Conservation (phyloP, 1,284 basidiomycete species). For the Sporisorium exsertum region DNA sequence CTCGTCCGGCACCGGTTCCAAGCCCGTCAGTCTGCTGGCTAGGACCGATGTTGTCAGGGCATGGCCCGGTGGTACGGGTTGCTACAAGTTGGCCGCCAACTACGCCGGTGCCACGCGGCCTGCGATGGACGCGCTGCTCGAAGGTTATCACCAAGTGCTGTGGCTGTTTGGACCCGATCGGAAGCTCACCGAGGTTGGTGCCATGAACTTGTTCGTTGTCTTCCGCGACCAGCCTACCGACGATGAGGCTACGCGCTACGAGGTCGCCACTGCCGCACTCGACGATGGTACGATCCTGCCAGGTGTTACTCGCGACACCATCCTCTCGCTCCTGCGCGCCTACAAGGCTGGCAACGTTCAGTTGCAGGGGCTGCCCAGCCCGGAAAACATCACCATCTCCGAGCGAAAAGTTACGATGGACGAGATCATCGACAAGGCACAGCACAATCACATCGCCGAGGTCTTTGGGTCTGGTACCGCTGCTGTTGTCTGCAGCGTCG, state of each 20-base stretch:
- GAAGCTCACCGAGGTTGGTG: conserved; percentile 56
- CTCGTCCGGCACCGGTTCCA: conserved; percentile 48
- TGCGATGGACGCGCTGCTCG: conserved; percentile 42
- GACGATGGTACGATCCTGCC: conserved; percentile 86
- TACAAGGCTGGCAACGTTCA: conserved; percentile 76
- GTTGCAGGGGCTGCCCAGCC: conserved; percentile 48
- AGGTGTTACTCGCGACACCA: conserved; percentile 89
- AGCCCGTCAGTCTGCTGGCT: conserved; percentile 50
- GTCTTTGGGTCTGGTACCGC: conserved; percentile 56
- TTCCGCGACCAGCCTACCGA: conserved; percentile 42
- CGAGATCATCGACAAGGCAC: conserved; percentile 43
- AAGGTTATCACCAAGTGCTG: conserved; percentile 53
- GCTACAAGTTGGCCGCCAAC: conserved; percentile 90
- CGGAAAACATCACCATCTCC: conserved; percentile 30
- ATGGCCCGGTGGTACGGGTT: conserved; percentile 90
- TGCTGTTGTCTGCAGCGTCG: conserved; percentile 53
- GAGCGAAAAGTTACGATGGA: conserved; percentile 54
- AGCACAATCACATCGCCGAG: conserved; percentile 36
- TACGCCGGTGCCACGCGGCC: conserved; percentile 52
- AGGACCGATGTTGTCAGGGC: conserved; percentile 74
- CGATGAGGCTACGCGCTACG: conserved; percentile 23
- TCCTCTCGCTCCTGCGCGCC: conserved; percentile 77
- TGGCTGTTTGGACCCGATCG: conserved; percentile 52
- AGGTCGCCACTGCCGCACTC: conserved; percentile 71
- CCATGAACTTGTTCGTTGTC: conserved; percentile 59